Base-by-base conservation (phyloP, 2,329 filamentous ascomycete species). In the Myriangium duriaei region DNA sequence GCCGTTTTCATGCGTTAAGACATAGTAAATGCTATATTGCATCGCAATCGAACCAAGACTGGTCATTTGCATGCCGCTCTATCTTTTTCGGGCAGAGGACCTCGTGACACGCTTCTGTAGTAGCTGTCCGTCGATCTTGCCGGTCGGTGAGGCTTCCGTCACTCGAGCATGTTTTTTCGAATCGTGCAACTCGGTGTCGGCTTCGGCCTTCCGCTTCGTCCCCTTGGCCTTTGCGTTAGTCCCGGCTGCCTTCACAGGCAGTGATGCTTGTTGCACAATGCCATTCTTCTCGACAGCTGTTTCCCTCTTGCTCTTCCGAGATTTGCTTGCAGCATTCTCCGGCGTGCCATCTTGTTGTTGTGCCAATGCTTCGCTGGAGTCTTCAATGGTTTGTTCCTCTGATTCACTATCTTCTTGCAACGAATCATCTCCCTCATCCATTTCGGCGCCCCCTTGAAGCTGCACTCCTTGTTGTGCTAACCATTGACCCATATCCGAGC, bases 131-230 rank as follows among this genome's bases (percentile, higher is more conserved):
- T n/a, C n/a, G n/a, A n/a, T n/a, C n/a, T n/a, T n/a, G n/a, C n/a
- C n/a, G n/a, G n/a, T n/a, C n/a, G 58, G 61, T 5, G 58, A 53
- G 11, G 57, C 54, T 12, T 56, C 54, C 34, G 60, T 10, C 51
- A 53, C 29, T 47, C 43, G 46, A 11, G 52, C 51, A 2, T 44
- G 39, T 19, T 54, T 49, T 47, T 55, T 58, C 42, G 56, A 55
- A 3, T 47, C 34, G 4, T 39, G 33, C 11, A 49, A 50, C 5
- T 34, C 17, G 3, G 39, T 32, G 1, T 53, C 47, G 7, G 43
- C 45, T 13, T 31, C 43, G 11, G 47, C 49, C 37, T 52, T 61
- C 18, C 59, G 50, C 47, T 61, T 60, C 13, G 49, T 29, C 10
- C 37, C 31, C 16, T 35, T 35, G 14, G 30, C 34, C 10, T 33